Conservation (phyloP, 179 eudicot genomes). For the Silene noctiflora region DNA sequence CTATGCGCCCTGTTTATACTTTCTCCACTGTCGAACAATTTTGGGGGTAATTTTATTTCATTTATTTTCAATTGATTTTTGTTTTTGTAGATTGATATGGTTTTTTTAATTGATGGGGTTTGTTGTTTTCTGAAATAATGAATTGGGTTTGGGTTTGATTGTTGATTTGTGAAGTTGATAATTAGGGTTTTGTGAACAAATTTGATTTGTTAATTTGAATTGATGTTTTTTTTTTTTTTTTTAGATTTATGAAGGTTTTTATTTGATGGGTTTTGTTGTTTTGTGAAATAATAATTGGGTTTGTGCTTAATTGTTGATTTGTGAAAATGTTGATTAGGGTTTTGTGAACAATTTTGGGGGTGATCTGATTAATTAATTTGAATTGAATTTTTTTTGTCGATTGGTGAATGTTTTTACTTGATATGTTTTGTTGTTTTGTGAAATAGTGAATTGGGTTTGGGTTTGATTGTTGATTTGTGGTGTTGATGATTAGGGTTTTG, state of each 20-base stretch:
- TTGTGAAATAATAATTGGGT: neutral
- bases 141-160: neutral
- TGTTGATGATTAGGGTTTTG: no score
- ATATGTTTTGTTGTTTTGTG: neutral
- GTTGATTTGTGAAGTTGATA: neutral
- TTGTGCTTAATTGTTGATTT: neutral
- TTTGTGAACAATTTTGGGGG: constrained; percentile 77
- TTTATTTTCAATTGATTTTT: neutral
- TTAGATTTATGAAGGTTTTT: neutral
- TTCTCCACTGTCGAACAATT: constrained; percentile 81
- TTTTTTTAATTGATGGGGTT: neutral
- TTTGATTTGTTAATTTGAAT: neutral
- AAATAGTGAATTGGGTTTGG: neutral
- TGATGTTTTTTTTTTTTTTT: neutral
- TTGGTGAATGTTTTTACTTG: neutral
- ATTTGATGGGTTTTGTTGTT: neutral
- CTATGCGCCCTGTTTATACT: constrained; percentile 67
- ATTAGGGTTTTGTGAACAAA: constrained; percentile 25
- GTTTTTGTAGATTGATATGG: neutral
- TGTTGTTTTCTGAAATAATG: neutral
- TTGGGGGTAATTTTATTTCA: constrained; percentile 54
- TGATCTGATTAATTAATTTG: neutral
- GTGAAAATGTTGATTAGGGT: neutral
- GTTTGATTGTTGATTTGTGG: neutral
- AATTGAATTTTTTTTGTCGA: neutral